Percentiles rank a stretch among this genome's conserved stretches.
Evolutionary conservation across 306 rosid species (phyloP).

Genomic region (Acacia acuminata): DNA sequence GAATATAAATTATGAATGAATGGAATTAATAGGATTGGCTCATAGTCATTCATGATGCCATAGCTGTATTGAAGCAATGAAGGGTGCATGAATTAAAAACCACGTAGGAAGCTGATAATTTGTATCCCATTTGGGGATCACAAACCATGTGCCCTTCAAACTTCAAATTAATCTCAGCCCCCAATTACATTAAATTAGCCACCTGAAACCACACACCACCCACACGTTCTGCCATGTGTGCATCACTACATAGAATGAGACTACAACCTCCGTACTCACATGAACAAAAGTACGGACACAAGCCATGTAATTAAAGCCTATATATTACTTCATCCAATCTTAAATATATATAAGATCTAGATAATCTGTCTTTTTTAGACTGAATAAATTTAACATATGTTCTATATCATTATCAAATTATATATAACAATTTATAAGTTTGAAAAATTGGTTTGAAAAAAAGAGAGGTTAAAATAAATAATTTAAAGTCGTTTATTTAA

Average conservation of each 20-base stretch:
- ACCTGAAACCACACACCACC: not conserved
- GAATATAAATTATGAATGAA: no score
- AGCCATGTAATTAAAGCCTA: not conserved
- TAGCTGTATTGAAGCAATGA: not conserved
- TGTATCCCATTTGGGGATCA: slow-evolving; percentile 36
- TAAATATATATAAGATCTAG: no score
- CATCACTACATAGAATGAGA: slow-evolving; percentile 14
- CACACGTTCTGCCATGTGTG: slow-evolving; percentile 50
- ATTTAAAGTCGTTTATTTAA: no score
- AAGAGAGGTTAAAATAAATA: no score
- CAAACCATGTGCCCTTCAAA: slow-evolving; percentile 32
- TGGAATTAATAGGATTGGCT: not conserved
- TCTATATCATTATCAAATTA: no score
- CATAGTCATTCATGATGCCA: not conserved
- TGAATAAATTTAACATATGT: no score
- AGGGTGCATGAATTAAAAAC: not conserved
- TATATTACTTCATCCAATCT: no score
- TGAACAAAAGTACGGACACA: slow-evolving; percentile 28
- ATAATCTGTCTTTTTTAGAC: no score
- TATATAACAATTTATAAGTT: no score
- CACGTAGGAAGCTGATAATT: not conserved
- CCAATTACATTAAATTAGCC: not conserved
- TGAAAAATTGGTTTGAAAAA: no score
- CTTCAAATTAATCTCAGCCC: slow-evolving; percentile 4
- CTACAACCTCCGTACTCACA: slow-evolving; percentile 39